Conservation (phyloP, 1,284 basidiomycete genomes). For the Apiotrichum gamsii region DNA sequence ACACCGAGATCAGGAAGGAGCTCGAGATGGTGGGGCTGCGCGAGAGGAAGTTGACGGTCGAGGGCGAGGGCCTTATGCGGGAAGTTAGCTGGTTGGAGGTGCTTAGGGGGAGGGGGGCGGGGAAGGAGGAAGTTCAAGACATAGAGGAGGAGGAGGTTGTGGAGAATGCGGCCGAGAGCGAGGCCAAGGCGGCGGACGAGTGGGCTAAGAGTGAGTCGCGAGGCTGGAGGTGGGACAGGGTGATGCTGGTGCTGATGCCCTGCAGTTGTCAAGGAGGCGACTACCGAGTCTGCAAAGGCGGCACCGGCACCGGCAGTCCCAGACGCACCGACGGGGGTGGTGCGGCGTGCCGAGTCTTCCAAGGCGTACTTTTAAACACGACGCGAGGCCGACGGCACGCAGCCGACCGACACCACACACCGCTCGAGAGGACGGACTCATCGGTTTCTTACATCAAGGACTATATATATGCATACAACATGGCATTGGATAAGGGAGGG, state of each 20-base stretch:
- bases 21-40: slow-evolving; percentile 46
- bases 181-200: slow-evolving; percentile 14
- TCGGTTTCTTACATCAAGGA: no score
- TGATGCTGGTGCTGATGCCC: neutral
- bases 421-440: no score
- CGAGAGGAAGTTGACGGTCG: slow-evolving; percentile 16
- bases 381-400: no score
- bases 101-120: slow-evolving; percentile 32
- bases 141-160: slow-evolving; percentile 5
- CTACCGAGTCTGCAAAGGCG: neutral
- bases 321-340: slow-evolving; percentile 3
- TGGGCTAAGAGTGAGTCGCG: slow-evolving; percentile 10
- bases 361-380: slow-evolving; percentile 7
- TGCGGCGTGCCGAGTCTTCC: slow-evolving; percentile 4
- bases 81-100: slow-evolving; percentile 42
- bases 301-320: no score
- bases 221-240: no score
- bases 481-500: no score
- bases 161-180: slow-evolving; percentile 19
- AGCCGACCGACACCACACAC: no score
- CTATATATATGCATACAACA: slow-evolving; percentile 20
- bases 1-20: slow-evolving; percentile 39
- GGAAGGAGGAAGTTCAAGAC: no score
- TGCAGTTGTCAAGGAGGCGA: slow-evolving; percentile 9
- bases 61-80: slow-evolving; percentile 13